phyloP scores from a whole-genome alignment of 352 stramenopile genomes.

The Phytophthora megakarya region DNA sequence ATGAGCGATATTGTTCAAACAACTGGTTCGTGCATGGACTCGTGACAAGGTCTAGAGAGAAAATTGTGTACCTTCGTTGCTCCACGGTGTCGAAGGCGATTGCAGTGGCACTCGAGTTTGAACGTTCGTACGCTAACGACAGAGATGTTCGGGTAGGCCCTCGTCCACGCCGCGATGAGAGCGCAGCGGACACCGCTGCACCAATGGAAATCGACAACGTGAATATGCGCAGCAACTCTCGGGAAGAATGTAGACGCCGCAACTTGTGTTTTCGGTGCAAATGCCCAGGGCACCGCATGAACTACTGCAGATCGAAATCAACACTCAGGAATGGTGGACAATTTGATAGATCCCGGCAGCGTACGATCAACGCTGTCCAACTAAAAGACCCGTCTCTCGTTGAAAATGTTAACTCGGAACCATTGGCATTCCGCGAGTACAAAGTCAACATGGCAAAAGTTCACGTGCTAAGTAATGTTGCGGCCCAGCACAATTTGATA shows the following conservation, averaged over 20 bases:
- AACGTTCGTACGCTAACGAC: constrained; percentile 8
- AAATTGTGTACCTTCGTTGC: constrained; percentile 9
- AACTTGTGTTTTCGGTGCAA: too few relatives aligned
- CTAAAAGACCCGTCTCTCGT: too few relatives aligned
- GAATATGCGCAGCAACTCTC: not conserved
- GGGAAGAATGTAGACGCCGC: not conserved
- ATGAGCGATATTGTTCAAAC: constrained; percentile 23
- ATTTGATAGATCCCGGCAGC: too few relatives aligned
- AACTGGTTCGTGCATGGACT: constrained; percentile 7
- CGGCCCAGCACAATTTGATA: too few relatives aligned
- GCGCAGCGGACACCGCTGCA: constrained; percentile 16
- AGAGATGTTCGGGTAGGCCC: not conserved
- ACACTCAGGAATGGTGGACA: too few relatives aligned
- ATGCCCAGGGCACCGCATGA: too few relatives aligned
- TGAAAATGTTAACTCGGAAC: too few relatives aligned
- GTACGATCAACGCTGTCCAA: too few relatives aligned
- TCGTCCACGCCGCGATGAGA: not conserved
- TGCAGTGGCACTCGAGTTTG: constrained; percentile 14
- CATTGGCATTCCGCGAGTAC: too few relatives aligned
- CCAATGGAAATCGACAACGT: not conserved
- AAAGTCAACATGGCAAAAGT: too few relatives aligned
- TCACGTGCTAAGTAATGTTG: too few relatives aligned
- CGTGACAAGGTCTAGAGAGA: constrained; percentile 7
- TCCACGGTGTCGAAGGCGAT: constrained; percentile 13
- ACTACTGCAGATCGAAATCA: too few relatives aligned